Evolutionary conservation across 75 land plant genomes (phyloP).

Genomic region (Pseudotsuga menziesii): DNA sequence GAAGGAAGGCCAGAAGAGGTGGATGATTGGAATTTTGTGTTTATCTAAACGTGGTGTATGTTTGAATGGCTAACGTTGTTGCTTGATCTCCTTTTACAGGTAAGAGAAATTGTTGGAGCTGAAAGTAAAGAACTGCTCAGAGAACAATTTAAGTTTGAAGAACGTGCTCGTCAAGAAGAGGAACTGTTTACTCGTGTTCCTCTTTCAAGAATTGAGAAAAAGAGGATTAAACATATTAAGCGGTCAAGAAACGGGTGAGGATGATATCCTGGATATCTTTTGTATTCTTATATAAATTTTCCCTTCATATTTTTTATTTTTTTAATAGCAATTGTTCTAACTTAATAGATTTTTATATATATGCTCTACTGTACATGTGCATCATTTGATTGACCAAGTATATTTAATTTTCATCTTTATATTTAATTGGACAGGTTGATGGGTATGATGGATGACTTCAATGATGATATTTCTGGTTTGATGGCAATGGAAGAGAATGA

Average conservation of each 20-base stretch:
- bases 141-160: conserved; percentile 50
- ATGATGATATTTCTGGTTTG: conserved; percentile 55
- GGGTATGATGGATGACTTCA: conserved; percentile 65
- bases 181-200: conserved; percentile 92
- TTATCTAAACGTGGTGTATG: conserved; percentile 1
- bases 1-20: conserved; percentile 97
- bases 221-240: conserved; percentile 64
- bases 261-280: neutral
- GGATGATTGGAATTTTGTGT: conserved; percentile 2
- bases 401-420: neutral
- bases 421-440: conserved; percentile 39
- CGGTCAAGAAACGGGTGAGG: conserved; percentile 82
- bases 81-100: conserved; percentile 26
- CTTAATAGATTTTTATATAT: neutral
- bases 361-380: neutral
- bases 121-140: conserved; percentile 78
- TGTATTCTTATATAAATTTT: neutral
- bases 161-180: conserved; percentile 72
- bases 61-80: neutral
- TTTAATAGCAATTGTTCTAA: neutral
- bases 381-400: neutral
- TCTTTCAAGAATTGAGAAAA: conserved; percentile 74
- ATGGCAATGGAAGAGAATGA: conserved; percentile 34
- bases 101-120: conserved; percentile 57
- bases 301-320: conserved; percentile 1